phyloP scores from a whole-genome alignment of 1,284 basidiomycete genomes.

The Rhizoctonia solani region DNA sequence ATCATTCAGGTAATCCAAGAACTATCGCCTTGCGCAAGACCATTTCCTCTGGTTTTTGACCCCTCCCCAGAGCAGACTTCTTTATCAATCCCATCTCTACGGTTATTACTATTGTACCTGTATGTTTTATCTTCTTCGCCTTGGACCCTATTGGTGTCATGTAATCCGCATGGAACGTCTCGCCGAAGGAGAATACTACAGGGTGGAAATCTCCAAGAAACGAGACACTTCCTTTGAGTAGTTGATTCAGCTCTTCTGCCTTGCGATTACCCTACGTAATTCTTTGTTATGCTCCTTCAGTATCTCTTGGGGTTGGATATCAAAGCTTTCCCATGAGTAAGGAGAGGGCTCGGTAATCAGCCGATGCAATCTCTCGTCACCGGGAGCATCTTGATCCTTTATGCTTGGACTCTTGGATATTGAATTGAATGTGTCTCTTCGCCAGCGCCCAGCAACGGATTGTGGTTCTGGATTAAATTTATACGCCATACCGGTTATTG shows the following conservation, averaged over 20 bases:
- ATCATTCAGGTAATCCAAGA: too few relatives aligned
- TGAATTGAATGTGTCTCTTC: slow-evolving; percentile 9
- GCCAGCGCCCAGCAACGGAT: slow-evolving; percentile 26
- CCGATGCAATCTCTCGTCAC: background rate
- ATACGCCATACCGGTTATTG: background rate
- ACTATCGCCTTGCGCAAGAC: background rate
- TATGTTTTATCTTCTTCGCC: background rate
- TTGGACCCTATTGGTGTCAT: background rate
- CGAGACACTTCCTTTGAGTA: slow-evolving; percentile 1
- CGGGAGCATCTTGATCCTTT: background rate
- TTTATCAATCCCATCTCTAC: background rate
- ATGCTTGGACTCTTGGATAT: background rate
- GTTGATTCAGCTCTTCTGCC: slow-evolving; percentile 3
- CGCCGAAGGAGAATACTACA: background rate
- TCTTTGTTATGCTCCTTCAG: background rate
- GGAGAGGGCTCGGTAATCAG: background rate
- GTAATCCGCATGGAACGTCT: background rate
- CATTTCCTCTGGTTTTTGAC: background rate
- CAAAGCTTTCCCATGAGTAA: background rate
- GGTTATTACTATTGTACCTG: background rate
- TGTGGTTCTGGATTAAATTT: slow-evolving; percentile 8
- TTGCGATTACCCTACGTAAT: background rate
- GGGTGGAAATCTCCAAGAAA: slow-evolving; percentile 9
- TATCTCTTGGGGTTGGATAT: background rate
- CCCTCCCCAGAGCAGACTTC: background rate